Evolutionary conservation across 169 alveolate genomes (phyloP), one percentile per base, ranked within the genome.

Genomic region (Cytauxzoon felis): DNA sequence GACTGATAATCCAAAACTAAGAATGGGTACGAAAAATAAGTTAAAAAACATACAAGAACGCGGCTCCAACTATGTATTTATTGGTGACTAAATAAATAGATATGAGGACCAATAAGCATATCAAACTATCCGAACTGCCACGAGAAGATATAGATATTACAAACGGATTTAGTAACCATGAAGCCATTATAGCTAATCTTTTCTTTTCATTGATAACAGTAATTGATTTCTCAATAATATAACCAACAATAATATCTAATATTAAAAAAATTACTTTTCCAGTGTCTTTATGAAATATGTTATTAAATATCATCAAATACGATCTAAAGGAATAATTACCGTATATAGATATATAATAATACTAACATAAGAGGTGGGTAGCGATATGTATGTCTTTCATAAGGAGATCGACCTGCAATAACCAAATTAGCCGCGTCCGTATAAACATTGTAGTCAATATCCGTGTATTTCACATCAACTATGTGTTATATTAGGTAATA

Each of bases 371-470:
- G 45, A 0, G 99, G 99, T 8, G 99, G 93, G 82, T 97, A 97
- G 63, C 99, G 85, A 80, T 96, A 97, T 3, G 99, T 96, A 59
- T 95, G 97, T 52, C 99, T 87, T 36, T 86, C 87, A 81, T 93
- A 97, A 8, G 99, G 99, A 9, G 98, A 94, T 38, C 89, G 91
- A 23, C 98, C 97, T 32, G 88, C 78, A 16, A 87, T 69, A 11
- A 96, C 94, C 75, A 91, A 90, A 27, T 80, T 78, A 18, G 99
- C 98, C 29, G 98, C 99, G 83, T 97, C 99, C 23, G 98, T 83
- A 79, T 87, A 96, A 21, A 96, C 98, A 60, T 89, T 57, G 83
- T 97, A 97, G 89, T 97, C 99, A 43, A 96, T 87, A 75, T 97
- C 99, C 38, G 99, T 96, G 87, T 90, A 97, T 81, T 94, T 95